Conservation (phyloP, 805 yeast genomes). For the Candida dendrica region DNA sequence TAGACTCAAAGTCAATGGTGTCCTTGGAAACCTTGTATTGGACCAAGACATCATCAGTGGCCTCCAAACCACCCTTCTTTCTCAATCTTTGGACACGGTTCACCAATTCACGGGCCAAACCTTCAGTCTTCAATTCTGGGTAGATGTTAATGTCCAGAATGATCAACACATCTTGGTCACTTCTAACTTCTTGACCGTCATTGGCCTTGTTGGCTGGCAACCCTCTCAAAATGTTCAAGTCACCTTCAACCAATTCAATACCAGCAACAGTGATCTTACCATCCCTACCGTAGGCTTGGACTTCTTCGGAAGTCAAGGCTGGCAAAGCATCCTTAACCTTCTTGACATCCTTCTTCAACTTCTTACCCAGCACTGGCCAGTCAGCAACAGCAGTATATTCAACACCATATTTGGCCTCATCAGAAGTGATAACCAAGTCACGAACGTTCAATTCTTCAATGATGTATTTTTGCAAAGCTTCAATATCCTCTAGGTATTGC, state of each 20-base stretch:
- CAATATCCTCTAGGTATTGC: constrained; percentile 68
- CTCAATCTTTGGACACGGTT: constrained; percentile 97
- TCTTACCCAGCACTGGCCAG: constrained; percentile 98
- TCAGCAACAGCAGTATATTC: constrained; percentile 93
- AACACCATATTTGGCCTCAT: constrained; percentile 88
- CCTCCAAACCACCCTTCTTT: constrained; percentile 90
- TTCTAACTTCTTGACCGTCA: constrained; percentile 78
- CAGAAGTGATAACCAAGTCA: constrained; percentile 78
- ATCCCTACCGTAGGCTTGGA: constrained; percentile 60
- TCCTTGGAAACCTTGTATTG: constrained; percentile 63
- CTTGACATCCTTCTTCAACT: constrained; percentile 88
- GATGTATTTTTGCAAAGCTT: constrained; percentile 70
- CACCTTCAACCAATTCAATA: constrained; percentile 79
- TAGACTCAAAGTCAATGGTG: constrained; percentile 54
- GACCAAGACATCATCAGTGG: constrained; percentile 90
- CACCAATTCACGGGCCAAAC: constrained; percentile 91
- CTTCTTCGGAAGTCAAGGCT: constrained; percentile 69
- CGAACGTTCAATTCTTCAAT: constrained; percentile 90
- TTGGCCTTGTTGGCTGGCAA: constrained; percentile 60
- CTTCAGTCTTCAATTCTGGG: constrained; percentile 86
- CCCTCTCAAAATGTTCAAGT: constrained; percentile 84
- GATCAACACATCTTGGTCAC: constrained; percentile 83
- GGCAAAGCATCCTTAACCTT: constrained; percentile 94
- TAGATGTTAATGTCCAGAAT: constrained; percentile 83
- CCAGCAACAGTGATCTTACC: constrained; percentile 86